Evolutionary conservation across 179 eudicot genomes (phyloP).

Genomic region (Spinacia oleracea): DNA sequence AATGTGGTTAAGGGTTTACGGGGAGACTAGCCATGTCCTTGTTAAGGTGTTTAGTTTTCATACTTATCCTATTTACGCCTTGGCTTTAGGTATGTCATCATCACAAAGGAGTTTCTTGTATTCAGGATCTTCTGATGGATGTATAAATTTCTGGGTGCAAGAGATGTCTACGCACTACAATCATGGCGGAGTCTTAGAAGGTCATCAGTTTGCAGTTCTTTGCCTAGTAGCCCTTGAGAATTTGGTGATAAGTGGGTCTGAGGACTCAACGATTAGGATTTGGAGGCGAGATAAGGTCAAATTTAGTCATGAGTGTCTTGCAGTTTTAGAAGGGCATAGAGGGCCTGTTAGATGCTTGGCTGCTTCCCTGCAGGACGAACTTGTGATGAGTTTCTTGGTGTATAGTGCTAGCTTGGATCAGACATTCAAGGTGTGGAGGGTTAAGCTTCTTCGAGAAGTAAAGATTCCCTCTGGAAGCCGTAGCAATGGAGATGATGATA

Average conservation of each 20-base stretch:
- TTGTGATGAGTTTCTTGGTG: constrained; percentile 41
- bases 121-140: constrained; percentile 71
- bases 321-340: constrained; percentile 60
- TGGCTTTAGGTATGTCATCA: constrained; percentile 46
- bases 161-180: constrained; percentile 51
- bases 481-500: constrained; percentile 4
- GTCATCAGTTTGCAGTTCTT: constrained; percentile 64
- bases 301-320: constrained; percentile 51
- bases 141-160: constrained; percentile 62
- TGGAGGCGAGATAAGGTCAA: constrained; percentile 66
- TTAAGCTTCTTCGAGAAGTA: constrained; percentile 24
- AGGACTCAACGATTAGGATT: constrained; percentile 62
- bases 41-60: constrained; percentile 64
- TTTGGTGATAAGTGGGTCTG: constrained; percentile 64
- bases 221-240: constrained; percentile 48
- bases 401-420: constrained; percentile 65
- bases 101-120: constrained; percentile 42
- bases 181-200: constrained; percentile 70
- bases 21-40: constrained; percentile 53
- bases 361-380: constrained; percentile 42
- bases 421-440: constrained; percentile 41
- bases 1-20: constrained; percentile 63
- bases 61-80: constrained; percentile 55
- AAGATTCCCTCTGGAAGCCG: background rate
- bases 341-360: constrained; percentile 73